phyloP scores from a whole-genome alignment of 371 early-diverging fungal genomes.

The Chytridiales sp. region DNA sequence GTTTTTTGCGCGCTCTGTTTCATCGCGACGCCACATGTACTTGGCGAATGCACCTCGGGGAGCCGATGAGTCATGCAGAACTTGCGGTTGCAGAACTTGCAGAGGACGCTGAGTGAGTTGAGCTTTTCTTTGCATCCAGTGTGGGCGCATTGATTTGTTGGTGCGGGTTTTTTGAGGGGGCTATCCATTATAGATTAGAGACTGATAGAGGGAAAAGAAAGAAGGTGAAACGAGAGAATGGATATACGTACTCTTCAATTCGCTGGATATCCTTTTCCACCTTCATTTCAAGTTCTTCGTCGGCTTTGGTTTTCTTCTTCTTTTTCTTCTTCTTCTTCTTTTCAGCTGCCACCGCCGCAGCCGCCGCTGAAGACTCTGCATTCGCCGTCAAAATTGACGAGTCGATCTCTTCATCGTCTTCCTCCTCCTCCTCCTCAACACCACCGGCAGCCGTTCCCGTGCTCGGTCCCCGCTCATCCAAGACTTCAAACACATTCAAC shows the following conservation, averaged over 20 bases:
- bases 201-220: no score
- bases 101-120: background rate
- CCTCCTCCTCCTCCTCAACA: background rate
- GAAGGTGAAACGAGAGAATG: no score
- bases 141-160: conserved; percentile 12
- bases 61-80: conserved; percentile 18
- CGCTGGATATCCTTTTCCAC: conserved; percentile 11
- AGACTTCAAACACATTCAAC: conserved; percentile 3
- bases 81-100: no score
- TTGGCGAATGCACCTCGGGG: conserved; percentile 14
- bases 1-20: conserved; percentile 1
- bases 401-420: no score
- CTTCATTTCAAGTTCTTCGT: background rate
- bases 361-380: no score
- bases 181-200: no score
- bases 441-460: background rate
- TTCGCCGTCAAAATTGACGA: no score
- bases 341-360: no score
- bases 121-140: conserved; percentile 13
- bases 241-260: no score
- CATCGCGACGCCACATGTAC: background rate
- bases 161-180: conserved; percentile 4
- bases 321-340: conserved; percentile 16
- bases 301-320: conserved; percentile 7
- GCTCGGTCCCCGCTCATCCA: background rate